phyloP scores from a whole-genome alignment of 495 filamentous ascomycete genomes.

The Aspergillus mulundensis region DNA sequence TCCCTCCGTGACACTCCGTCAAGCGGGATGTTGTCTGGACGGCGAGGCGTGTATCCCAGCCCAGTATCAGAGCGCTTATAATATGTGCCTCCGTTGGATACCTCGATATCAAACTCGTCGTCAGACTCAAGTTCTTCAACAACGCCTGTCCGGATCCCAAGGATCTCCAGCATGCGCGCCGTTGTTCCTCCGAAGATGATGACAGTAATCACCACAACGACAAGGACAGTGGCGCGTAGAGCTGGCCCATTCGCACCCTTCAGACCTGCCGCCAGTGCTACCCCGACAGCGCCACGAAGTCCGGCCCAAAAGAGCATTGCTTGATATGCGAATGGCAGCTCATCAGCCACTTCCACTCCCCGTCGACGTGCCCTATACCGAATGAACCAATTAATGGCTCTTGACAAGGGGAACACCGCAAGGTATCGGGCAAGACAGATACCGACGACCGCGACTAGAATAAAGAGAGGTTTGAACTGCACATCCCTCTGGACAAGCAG shows the following conservation, averaged over 20 bases:
- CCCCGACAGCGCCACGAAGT: conserved; percentile 90
- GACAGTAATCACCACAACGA: conserved; percentile 94
- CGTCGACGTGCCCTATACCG: conserved; percentile 78
- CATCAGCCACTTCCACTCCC: conserved; percentile 77
- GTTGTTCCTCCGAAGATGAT: conserved; percentile 99
- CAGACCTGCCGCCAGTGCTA: conserved; percentile 89
- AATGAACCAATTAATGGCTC: conserved; percentile 88
- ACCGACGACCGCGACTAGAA: conserved; percentile 83
- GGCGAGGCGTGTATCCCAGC: conserved; percentile 70
- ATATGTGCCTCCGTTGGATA: conserved; percentile 68
- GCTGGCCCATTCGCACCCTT: conserved; percentile 69
- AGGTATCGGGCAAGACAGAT: conserved; percentile 90
- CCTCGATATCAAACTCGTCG: conserved; percentile 97
- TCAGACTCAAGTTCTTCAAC: conserved; percentile 95
- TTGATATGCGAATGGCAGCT: conserved; percentile 88
- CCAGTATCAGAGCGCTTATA: conserved; percentile 69
- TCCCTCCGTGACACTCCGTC: conserved; percentile 39
- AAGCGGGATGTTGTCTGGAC: conserved; percentile 52
- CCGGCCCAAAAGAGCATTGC: conserved; percentile 99
- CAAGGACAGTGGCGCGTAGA: conserved; percentile 85
- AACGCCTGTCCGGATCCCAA: conserved; percentile 90
- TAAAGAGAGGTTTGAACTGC: conserved; percentile 93
- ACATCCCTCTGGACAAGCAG: conserved; percentile 85
- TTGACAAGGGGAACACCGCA: conserved; percentile 90
- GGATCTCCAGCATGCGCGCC: conserved; percentile 95